Conservation (phyloP, 2,329 filamentous ascomycete species). For the Dothistroma pini region DNA sequence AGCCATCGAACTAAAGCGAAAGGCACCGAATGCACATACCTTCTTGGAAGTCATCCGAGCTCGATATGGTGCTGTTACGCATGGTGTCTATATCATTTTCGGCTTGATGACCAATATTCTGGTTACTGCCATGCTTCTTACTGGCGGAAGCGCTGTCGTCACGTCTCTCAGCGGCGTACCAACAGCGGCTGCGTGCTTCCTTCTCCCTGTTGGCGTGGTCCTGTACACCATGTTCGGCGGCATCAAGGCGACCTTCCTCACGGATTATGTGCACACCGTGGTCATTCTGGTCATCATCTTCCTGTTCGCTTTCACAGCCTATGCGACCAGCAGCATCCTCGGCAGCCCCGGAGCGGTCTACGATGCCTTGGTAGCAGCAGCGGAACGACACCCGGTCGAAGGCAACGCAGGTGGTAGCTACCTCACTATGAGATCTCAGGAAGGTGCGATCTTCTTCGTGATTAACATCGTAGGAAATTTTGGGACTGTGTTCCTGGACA, state of each 20-base stretch:
- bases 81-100: slow-evolving; percentile 77
- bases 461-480: slow-evolving; percentile 12
- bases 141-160: slow-evolving; percentile 71
- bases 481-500: slow-evolving; percentile 71
- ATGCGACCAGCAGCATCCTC: slow-evolving; percentile 67
- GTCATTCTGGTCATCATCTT: slow-evolving; percentile 81
- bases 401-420: slow-evolving; percentile 81
- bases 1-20: slow-evolving; percentile 83
- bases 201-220: slow-evolving; percentile 71
- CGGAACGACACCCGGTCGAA: slow-evolving; percentile 66
- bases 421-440: slow-evolving; percentile 76
- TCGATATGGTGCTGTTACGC: slow-evolving; percentile 69
- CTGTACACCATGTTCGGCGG: slow-evolving; percentile 72
- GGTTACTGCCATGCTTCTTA: slow-evolving; percentile 84
- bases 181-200: slow-evolving; percentile 77
- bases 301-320: slow-evolving; percentile 77
- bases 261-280: slow-evolving; percentile 84
- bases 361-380: slow-evolving; percentile 68
- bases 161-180: slow-evolving; percentile 68
- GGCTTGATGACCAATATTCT: slow-evolving; percentile 74
- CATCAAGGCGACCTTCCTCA: slow-evolving; percentile 83
- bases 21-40: slow-evolving; percentile 80
- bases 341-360: slow-evolving; percentile 76
- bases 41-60: slow-evolving; percentile 74
- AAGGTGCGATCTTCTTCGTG: slow-evolving; percentile 82